Evolutionary conservation across 495 filamentous ascomycete genomes (phyloP).

Genomic region (Cercophora newfieldiana): DNA sequence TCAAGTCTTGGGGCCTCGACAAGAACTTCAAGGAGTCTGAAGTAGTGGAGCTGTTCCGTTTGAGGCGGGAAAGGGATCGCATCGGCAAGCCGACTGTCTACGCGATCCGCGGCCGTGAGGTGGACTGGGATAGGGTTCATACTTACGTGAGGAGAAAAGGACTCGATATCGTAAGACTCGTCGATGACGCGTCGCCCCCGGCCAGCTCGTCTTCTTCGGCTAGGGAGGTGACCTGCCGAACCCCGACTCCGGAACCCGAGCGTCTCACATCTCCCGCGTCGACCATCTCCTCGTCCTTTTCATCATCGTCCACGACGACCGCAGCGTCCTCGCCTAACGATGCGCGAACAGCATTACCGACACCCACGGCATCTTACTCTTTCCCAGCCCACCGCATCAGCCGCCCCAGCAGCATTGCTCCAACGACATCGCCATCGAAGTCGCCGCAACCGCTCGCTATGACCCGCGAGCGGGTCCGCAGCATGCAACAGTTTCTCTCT

Average conservation of each 20-base stretch:
- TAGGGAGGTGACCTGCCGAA: slow-evolving; percentile 22
- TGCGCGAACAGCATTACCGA: background rate
- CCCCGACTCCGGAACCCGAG: slow-evolving; percentile 20
- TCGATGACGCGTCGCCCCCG: slow-evolving; percentile 11
- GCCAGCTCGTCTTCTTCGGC: slow-evolving; percentile 2
- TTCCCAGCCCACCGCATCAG: background rate
- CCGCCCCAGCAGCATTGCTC: background rate
- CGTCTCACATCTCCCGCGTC: slow-evolving; percentile 7
- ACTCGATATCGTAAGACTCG: slow-evolving; percentile 21
- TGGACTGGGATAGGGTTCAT: slow-evolving; percentile 31
- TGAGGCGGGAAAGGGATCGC: slow-evolving; percentile 30
- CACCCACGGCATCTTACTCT: background rate
- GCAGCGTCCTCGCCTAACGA: background rate
- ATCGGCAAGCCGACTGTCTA: slow-evolving; percentile 30
- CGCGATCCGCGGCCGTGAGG: slow-evolving; percentile 30
- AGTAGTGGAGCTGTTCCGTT: slow-evolving; percentile 31
- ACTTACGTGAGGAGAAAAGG: slow-evolving; percentile 35
- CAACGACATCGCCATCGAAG: background rate
- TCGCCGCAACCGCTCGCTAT: background rate
- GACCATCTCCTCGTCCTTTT: background rate
- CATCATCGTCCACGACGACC: background rate
- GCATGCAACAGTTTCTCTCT: slow-evolving; percentile 18
- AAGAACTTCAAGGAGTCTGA: slow-evolving; percentile 41
- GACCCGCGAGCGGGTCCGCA: background rate
- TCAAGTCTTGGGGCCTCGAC: slow-evolving; percentile 38